Base-by-base conservation (phyloP, 306 rosid species). In the Rubus idaeus region DNA sequence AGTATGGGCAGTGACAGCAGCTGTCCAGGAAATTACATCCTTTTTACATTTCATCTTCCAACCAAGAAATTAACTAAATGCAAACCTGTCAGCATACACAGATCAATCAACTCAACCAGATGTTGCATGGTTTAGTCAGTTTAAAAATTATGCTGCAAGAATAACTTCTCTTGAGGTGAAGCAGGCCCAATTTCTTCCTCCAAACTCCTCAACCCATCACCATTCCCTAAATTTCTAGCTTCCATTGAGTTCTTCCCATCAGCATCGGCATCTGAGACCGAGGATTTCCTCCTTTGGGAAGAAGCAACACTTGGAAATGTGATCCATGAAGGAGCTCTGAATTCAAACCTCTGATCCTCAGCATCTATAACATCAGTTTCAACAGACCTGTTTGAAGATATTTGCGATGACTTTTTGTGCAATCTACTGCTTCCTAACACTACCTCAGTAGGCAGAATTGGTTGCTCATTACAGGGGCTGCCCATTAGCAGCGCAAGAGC, bases 161-260 rank as follows among this genome's bases (percentile, higher is more conserved):
- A 95, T 83, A 92, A 61, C 78, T 88, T 90, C 77, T 95, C 89
- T 66, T 82, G 85, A 45, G 98, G 98, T 63, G 98, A 95, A 83
- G 98, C 98, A 18, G 97, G 97, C 23, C 93, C 93, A 84, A 90
- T 95, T 86, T 95, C 98, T 86, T 95, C 98, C 78, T 92, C 97
- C 83, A 94, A 89, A 76, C 96, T 94, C 85, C 88, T 89, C 85
- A 94, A 87, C 73, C 91, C 96, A 52, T 92, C 98, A 76, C 89
- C 86, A 66, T 73, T 79, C 8, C 91, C 89, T 10, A 78, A 50
- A 77, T 87, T 90, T 84, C 82, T 91, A 3, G 72, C 88, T 71
- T 94, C 97, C 3, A 42, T 16, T 5, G 47, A 68, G 78, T 81
- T 88, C 81, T 89, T 90, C 53, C 89, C 97, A 11, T 91, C 98